These are phyloP conservation scores for Zygosaccharomyces gambellarensis DNA, from an alignment of 805 yeast genomes.

Conservation along the genomic window DNA sequence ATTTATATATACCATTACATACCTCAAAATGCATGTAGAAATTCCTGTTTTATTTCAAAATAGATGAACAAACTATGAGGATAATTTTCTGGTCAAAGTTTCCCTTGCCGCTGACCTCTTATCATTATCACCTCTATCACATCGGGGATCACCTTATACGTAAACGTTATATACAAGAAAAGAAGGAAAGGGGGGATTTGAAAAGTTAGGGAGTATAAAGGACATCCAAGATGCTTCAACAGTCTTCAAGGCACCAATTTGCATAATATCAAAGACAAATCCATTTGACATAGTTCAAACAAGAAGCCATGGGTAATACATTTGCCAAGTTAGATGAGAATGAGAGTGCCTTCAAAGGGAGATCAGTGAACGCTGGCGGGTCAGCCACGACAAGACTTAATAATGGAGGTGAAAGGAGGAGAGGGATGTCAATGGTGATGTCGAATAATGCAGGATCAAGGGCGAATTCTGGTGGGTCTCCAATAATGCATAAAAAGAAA, in stretches of 20 bases:
- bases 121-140: neutral
- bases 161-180: neutral
- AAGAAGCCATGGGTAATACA: constrained; percentile 42
- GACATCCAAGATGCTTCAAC: neutral
- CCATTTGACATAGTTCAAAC: neutral
- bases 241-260: neutral
- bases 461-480: constrained; percentile 18
- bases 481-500: constrained; percentile 31
- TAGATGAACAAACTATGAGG: too few species aligned
- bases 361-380: constrained; percentile 12
- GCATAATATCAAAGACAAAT: neutral
- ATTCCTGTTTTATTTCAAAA: too few species aligned
- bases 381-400: constrained; percentile 15
- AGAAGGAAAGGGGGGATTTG: neutral
- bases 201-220: neutral
- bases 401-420: constrained; percentile 5
- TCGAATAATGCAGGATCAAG: constrained; percentile 20
- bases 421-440: constrained; percentile 9
- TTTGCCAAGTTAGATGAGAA: constrained; percentile 41
- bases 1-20: neutral
- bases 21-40: neutral
- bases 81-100: too few species aligned
- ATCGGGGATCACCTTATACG: neutral
- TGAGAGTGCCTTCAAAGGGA: constrained; percentile 13
- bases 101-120: neutral